phyloP scores from a whole-genome alignment of 2,329 filamentous ascomycete genomes.

The Plectosphaerella cucumerina region DNA sequence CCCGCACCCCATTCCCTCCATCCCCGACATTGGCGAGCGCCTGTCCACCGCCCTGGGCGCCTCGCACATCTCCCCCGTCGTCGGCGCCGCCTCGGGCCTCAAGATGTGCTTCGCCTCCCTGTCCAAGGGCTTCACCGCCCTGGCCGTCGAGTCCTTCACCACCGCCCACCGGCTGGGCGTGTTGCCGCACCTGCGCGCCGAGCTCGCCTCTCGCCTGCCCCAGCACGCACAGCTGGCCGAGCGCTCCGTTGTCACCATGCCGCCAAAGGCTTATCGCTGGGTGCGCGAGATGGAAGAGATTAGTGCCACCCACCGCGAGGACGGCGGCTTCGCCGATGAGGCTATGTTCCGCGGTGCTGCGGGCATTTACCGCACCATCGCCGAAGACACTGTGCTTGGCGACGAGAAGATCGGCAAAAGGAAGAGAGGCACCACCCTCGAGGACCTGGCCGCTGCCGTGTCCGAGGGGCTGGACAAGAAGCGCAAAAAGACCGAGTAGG shows the following conservation, averaged over 20 bases:
- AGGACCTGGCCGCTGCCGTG: conserved; percentile 51
- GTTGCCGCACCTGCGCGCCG: conserved; percentile 50
- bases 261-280: conserved; percentile 75
- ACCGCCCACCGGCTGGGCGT: conserved; percentile 63
- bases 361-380: conserved; percentile 56
- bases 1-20: conserved; percentile 31
- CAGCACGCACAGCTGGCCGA: conserved; percentile 40
- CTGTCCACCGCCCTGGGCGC: conserved; percentile 42
- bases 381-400: conserved; percentile 57
- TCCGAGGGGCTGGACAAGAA: conserved; percentile 42
- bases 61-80: conserved; percentile 40
- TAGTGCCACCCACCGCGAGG: conserved; percentile 57
- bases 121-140: conserved; percentile 61
- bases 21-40: conserved; percentile 33
- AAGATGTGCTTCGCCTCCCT: conserved; percentile 64
- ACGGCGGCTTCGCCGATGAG: conserved; percentile 55
- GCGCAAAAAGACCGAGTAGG: conserved; percentile 29
- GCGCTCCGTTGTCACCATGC: conserved; percentile 53
- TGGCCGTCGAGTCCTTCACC: conserved; percentile 67
- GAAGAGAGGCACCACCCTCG: conserved; percentile 49
- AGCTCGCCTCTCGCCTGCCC: conserved; percentile 49
- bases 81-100: conserved; percentile 55
- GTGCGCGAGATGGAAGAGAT: conserved; percentile 77
- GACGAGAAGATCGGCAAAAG: conserved; percentile 53
- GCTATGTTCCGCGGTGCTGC: conserved; percentile 56